Base-by-base conservation (phyloP, 139 green algal species). In the Haematococcus lacustris region DNA sequence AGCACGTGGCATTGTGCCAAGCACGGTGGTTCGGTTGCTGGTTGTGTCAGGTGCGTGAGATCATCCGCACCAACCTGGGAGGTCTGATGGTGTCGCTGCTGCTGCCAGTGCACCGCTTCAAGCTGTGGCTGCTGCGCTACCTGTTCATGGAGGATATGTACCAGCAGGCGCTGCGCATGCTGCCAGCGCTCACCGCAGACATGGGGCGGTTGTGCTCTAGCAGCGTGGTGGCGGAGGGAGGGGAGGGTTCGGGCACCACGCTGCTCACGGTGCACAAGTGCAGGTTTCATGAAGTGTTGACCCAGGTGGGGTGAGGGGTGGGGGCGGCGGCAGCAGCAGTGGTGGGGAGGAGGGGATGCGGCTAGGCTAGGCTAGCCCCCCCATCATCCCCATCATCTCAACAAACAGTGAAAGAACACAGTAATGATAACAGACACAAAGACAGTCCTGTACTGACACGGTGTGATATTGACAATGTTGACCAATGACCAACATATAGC, bases 21-120 rank as follows among this genome's bases (percentile, higher is more conserved):
- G n/a, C n/a, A n/a, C n/a, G n/a, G n/a, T n/a, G n/a, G n/a, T n/a
- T n/a, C n/a, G n/a, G n/a, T n/a, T n/a, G n/a, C n/a, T n/a, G n/a
- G n/a, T n/a, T n/a, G n/a, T n/a, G n/a, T 62, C 40, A 60, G 50
- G 74, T 76, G 38, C 53, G 71, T 4, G 71, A 84, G 35, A 41
- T 84, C 4, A 77, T 84, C 37, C 71, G 68, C 51, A 84, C 79
- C 71, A 84, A 84, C 62, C 71, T 79, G 50, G 79, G 79, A 51
- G 62, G 71, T 25, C 43, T 78, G 40, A 79, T 79, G 62, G 63
- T 81, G 6, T 35, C 62, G 7, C 7, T 81, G 38, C 75, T 84
- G 71, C 68, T 67, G 33, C 71, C 62, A 7, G 40, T 84, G 38
- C 79, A 84, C 63, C 74, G 74, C 33, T 61, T 71, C 3, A 70